Conservation (phyloP, 768 basidiomycete species). For the Hygrophorus pudorinus region DNA sequence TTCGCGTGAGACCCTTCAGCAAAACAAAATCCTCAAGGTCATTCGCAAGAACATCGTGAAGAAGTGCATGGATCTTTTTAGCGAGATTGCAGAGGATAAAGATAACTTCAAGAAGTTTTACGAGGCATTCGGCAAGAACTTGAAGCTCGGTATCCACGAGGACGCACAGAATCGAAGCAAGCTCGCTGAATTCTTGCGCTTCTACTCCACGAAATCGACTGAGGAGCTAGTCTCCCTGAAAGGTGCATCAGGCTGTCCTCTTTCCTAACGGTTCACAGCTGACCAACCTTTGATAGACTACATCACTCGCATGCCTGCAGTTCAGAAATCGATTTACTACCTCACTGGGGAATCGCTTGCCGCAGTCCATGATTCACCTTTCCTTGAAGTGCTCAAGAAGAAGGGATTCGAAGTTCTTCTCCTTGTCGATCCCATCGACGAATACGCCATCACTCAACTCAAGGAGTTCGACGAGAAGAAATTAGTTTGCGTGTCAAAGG, state of each 20-base stretch:
- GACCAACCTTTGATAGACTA: conserved; percentile 51
- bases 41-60: conserved; percentile 99
- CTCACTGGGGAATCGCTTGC: conserved; percentile 96
- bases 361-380: conserved; percentile 86
- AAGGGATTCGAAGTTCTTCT: conserved; percentile 98
- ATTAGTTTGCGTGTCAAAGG: conserved; percentile 95
- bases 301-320: conserved; percentile 98
- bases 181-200: conserved; percentile 98
- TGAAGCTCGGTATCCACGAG: conserved; percentile 99
- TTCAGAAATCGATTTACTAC: conserved; percentile 99
- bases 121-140: conserved; percentile 97
- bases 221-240: conserved; percentile 93
- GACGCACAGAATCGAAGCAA: conserved; percentile 98
- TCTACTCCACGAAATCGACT: conserved; percentile 88
- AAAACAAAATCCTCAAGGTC: conserved; percentile 99
- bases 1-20: conserved; percentile 98
- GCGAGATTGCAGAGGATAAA: conserved; percentile 98
- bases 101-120: conserved; percentile 97
- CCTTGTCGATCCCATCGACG: conserved; percentile 97
- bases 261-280: neutral
- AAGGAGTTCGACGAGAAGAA: conserved; percentile 99
- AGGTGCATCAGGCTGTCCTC: conserved; percentile 35
- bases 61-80: conserved; percentile 92
- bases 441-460: conserved; percentile 96
- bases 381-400: conserved; percentile 99